A percentile compares a stretch with the other conserved stretches of the same genome.
Conservation (phyloP, 768 basidiomycete genomes). For the Chalciporus pseudorubinellus region DNA sequence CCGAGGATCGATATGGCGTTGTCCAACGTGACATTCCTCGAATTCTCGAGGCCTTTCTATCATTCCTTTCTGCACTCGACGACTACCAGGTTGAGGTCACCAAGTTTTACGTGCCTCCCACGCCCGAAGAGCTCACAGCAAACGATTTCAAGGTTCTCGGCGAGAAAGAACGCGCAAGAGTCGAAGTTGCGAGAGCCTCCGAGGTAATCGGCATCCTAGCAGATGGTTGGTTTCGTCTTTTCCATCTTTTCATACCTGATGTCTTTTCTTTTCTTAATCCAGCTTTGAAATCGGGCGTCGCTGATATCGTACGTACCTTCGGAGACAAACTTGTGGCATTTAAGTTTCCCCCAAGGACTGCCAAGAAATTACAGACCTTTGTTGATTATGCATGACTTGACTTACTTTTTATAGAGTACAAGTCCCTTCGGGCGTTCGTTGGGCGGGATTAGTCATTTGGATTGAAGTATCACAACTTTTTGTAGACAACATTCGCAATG, state of each 20-base stretch:
- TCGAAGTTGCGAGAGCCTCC: slow-evolving; percentile 54
- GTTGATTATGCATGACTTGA: slow-evolving; percentile 55
- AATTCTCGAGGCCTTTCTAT: slow-evolving; percentile 72
- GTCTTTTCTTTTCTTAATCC: neutral
- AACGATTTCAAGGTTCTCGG: slow-evolving; percentile 34
- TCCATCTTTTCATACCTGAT: neutral
- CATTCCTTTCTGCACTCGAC: slow-evolving; percentile 66
- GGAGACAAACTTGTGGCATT: slow-evolving; percentile 72
- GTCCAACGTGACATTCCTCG: slow-evolving; percentile 85
- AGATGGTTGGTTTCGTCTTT: slow-evolving; percentile 48
- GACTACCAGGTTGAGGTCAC: slow-evolving; percentile 56
- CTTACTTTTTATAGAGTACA: too few relatives aligned
- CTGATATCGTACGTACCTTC: slow-evolving; percentile 67
- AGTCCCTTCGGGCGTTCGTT: too few relatives aligned
- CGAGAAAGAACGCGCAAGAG: slow-evolving; percentile 37
- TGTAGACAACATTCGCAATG: too few relatives aligned
- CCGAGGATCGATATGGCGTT: slow-evolving; percentile 78
- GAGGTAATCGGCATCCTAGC: slow-evolving; percentile 52
- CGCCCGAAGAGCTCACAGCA: slow-evolving; percentile 31
- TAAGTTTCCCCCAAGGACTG: slow-evolving; percentile 70
- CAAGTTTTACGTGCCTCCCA: slow-evolving; percentile 37
- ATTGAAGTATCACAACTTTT: too few relatives aligned
- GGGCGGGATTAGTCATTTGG: too few relatives aligned
- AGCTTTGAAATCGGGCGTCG: slow-evolving; percentile 69
- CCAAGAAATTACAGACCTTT: slow-evolving; percentile 66